Evolutionary conservation across 75 land plant species (phyloP).

Genomic region (Cunninghamia lanceolata): DNA sequence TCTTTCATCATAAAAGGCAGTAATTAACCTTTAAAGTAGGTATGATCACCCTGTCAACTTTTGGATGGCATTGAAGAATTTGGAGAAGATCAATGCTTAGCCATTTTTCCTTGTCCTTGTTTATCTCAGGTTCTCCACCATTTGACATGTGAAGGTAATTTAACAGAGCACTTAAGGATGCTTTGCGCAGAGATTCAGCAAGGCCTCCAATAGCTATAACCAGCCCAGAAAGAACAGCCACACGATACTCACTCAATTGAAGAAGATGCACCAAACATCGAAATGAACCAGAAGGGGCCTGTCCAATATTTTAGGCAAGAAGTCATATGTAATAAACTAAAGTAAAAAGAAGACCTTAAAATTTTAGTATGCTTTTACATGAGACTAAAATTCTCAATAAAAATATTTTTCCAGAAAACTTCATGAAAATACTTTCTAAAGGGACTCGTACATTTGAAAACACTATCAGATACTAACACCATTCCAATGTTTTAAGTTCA

Average conservation of each 20-base stretch:
- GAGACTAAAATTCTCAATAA: not conserved
- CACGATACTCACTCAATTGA: constrained; percentile 66
- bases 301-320: constrained; percentile 12
- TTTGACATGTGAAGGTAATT: constrained; percentile 56
- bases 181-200: constrained; percentile 80
- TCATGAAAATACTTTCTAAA: not conserved
- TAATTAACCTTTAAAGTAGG: constrained; percentile 81
- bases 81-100: constrained; percentile 58
- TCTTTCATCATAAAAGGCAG: not conserved
- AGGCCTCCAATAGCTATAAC: constrained; percentile 90
- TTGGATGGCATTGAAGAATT: constrained; percentile 57
- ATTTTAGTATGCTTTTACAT: not conserved
- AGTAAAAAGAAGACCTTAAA: not conserved
- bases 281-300: constrained; percentile 80
- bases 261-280: constrained; percentile 82
- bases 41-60: constrained; percentile 75
- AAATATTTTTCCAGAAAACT: not conserved
- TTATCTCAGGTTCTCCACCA: constrained; percentile 22
- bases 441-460: not conserved
- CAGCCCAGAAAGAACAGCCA: constrained; percentile 68
- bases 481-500: not conserved
- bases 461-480: not conserved
- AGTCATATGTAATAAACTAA: not conserved
- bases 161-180: constrained; percentile 67
- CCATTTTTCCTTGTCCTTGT: constrained; percentile 25